A percentile compares a stretch with the other conserved stretches of the same genome.
These are phyloP conservation scores for Fusarium pseudonygamai DNA, from an alignment of 2,329 filamentous ascomycete genomes.

Conservation along the genomic window DNA sequence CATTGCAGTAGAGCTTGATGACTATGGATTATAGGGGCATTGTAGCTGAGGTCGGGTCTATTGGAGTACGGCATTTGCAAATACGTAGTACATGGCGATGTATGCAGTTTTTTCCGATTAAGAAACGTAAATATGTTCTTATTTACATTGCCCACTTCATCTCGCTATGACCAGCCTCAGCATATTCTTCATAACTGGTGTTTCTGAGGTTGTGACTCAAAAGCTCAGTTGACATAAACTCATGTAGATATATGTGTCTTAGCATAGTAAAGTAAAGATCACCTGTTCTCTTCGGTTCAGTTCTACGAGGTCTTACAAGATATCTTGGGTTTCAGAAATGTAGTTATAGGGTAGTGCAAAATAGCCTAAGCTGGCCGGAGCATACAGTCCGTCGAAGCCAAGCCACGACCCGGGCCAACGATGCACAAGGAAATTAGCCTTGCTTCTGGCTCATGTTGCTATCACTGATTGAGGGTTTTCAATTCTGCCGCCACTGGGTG, in stretches of 20 bases:
- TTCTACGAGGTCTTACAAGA: neutral
- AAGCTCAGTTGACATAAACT: neutral
- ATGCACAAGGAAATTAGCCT: neutral
- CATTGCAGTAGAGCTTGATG: slow-evolving; percentile 47
- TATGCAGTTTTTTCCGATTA: neutral
- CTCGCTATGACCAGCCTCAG: neutral
- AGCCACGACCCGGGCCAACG: neutral
- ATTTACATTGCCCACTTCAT: neutral
- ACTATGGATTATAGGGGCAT: neutral
- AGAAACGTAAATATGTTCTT: neutral
- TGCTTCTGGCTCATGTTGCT: neutral
- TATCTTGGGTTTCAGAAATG: neutral
- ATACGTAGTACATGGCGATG: neutral
- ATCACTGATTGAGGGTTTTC: neutral
- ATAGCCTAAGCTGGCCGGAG: neutral
- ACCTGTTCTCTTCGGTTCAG: neutral
- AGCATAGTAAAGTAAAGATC: no score
- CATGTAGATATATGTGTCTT: neutral
- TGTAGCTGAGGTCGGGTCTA: slow-evolving; percentile 6
- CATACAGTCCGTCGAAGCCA: neutral
- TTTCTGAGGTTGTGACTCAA: neutral
- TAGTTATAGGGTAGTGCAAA: neutral
- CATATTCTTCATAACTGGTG: neutral
- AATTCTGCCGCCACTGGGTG: neutral
- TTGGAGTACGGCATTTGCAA: slow-evolving; percentile 12